Evolutionary conservation across 2,329 filamentous ascomycete species (phyloP).

Genomic region (Ophiosphaerella herpotricha): DNA sequence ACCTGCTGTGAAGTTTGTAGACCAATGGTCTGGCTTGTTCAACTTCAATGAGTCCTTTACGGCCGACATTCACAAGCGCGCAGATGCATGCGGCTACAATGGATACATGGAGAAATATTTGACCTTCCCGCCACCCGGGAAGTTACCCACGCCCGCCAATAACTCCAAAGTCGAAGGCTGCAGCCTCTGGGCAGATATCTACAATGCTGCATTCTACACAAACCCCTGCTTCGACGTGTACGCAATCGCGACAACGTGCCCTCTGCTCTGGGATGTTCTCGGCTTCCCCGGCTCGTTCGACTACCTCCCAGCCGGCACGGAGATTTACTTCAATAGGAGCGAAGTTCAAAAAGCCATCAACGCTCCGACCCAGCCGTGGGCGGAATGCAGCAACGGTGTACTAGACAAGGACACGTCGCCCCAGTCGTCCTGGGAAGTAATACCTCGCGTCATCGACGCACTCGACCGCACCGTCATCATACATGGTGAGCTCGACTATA

Average conservation of each 20-base stretch:
- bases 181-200: constrained; percentile 62
- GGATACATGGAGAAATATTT: constrained; percentile 65
- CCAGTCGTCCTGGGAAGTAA: constrained; percentile 60
- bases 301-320: constrained; percentile 66
- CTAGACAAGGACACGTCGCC: constrained; percentile 57
- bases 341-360: constrained; percentile 73
- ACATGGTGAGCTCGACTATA: constrained; percentile 72
- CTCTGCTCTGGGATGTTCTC: constrained; percentile 69
- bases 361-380: constrained; percentile 62
- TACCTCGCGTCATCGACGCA: constrained; percentile 73
- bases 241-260: constrained; percentile 73
- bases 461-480: constrained; percentile 73
- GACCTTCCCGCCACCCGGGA: constrained; percentile 68
- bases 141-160: constrained; percentile 59
- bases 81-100: constrained; percentile 65
- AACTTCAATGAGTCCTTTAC: constrained; percentile 66
- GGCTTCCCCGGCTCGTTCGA: constrained; percentile 67
- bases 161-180: constrained; percentile 57
- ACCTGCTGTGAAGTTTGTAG: constrained; percentile 62
- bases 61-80: constrained; percentile 56
- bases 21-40: constrained; percentile 65
- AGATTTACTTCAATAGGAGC: constrained; percentile 71
- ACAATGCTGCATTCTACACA: constrained; percentile 56
- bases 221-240: constrained; percentile 86
- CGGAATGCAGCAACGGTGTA: constrained; percentile 59